phyloP scores from a whole-genome alignment of 2,329 filamentous ascomycete genomes.

The Phialophora tarda region DNA sequence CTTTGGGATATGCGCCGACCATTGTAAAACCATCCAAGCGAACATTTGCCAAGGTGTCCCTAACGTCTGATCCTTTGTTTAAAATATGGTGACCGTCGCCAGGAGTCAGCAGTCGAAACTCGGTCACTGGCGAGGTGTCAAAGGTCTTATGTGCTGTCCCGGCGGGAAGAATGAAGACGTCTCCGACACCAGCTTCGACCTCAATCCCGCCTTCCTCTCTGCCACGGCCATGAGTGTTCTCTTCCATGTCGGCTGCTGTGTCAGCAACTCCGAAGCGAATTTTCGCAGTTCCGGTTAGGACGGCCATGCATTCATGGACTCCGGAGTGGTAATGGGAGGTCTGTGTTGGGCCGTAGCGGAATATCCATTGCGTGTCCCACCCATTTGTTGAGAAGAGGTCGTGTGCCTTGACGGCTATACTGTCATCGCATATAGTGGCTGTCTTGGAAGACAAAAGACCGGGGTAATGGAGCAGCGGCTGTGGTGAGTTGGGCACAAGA shows the following conservation, averaged over 20 bases:
- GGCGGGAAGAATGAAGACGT: slow-evolving; percentile 65
- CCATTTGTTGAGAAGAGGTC: slow-evolving; percentile 56
- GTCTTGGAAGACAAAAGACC: slow-evolving; percentile 46
- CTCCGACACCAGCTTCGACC: slow-evolving; percentile 57
- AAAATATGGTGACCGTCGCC: slow-evolving; percentile 49
- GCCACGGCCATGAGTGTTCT: slow-evolving; percentile 48
- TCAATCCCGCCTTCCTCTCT: slow-evolving; percentile 58
- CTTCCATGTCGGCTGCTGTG: slow-evolving; percentile 48
- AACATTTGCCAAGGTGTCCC: slow-evolving; percentile 46
- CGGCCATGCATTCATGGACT: slow-evolving; percentile 64
- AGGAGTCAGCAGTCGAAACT: slow-evolving; percentile 54
- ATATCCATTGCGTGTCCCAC: slow-evolving; percentile 63
- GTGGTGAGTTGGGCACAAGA: slow-evolving; percentile 59
- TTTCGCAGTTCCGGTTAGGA: slow-evolving; percentile 59
- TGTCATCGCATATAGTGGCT: slow-evolving; percentile 32
- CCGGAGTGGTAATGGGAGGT: slow-evolving; percentile 63
- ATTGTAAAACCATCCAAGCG: slow-evolving; percentile 57
- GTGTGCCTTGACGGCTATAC: slow-evolving; percentile 45
- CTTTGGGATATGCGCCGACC: slow-evolving; percentile 62
- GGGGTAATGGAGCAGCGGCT: slow-evolving; percentile 61
- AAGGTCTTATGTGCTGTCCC: slow-evolving; percentile 63
- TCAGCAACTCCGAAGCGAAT: slow-evolving; percentile 64
- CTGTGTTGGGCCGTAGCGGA: slow-evolving; percentile 62
- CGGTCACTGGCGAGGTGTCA: slow-evolving; percentile 47
- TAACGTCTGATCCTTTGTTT: slow-evolving; percentile 40